Percentiles rank a stretch among this genome's conserved stretches.
These are phyloP conservation scores for Sabuloglossum arenarium DNA, from an alignment of 495 filamentous ascomycete species.

Conservation along the genomic window DNA sequence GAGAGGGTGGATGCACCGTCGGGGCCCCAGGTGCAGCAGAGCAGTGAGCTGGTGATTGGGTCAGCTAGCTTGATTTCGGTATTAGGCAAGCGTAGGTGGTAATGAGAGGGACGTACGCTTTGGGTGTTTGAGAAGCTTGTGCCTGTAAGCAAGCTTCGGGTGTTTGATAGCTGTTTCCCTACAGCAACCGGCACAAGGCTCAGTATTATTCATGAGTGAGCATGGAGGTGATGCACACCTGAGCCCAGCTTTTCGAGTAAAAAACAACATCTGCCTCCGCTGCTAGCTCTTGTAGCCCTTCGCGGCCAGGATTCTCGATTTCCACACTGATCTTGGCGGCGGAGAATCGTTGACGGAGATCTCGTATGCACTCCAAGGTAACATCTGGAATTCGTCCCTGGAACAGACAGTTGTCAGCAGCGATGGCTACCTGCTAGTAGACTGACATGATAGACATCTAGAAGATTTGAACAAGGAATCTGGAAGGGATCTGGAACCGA, in stretches of 20 bases:
- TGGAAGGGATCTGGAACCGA: no score
- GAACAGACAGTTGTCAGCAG: no score
- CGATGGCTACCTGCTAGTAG: no score
- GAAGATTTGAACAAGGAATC: no score
- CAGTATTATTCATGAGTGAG: neutral
- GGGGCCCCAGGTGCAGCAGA: conserved; percentile 49
- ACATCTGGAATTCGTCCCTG: conserved; percentile 47
- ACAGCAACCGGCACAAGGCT: conserved; percentile 1
- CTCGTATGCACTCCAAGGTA: conserved; percentile 36
- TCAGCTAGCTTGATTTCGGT: conserved; percentile 3
- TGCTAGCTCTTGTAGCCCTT: conserved; percentile 38
- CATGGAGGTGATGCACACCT: conserved; percentile 22
- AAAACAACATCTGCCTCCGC: conserved; percentile 45
- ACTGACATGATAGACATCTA: no score
- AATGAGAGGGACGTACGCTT: conserved; percentile 21
- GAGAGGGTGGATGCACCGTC: conserved; percentile 33
- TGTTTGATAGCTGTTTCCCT: conserved; percentile 27
- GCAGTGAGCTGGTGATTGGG: conserved; percentile 23
- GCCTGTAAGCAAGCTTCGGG: conserved; percentile 27
- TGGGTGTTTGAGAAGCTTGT: conserved; percentile 21
- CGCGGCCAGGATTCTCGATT: conserved; percentile 42
- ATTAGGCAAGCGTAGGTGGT: neutral
- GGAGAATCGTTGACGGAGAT: conserved; percentile 29
- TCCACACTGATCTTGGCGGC: conserved; percentile 40
- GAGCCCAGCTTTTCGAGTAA: conserved; percentile 50